Evolutionary conservation across 2,329 filamentous ascomycete genomes (phyloP), one percentile per base, ranked within the genome.

Genomic region (Pseudofabraea citricarpa): DNA sequence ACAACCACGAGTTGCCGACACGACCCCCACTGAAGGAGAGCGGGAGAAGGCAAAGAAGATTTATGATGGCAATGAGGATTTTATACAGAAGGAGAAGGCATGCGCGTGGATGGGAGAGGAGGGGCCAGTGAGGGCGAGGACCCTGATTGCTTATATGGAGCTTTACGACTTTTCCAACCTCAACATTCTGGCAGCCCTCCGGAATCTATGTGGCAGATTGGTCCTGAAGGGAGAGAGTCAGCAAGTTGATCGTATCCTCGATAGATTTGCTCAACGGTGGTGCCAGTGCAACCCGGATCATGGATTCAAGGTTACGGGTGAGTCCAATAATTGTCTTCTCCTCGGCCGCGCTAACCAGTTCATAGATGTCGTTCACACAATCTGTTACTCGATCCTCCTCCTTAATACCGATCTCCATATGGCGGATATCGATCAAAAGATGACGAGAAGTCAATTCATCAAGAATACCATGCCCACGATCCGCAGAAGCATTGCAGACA

Each of bases 381-480:
- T 97, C 51, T 94, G 89, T 67, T 98, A 97, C 65, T 96, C 93
- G 1, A 81, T 98, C 51, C 83, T 98, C 59, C 75, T 98, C 9
- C 75, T 98, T 50, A 98, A 98, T 59, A 98, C 93, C 24, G 93
- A 98, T 69, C 72, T 98, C 44, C 91, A 98, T 59, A 66, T 97
- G 58, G 93, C 91, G 46, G 90, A 97, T 60, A 95, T 97, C 55
- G 90, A 95, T 49, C 82, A 87, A 56, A 95, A 95, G 70, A 98
- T 98, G 93, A 97, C 91, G 1, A 81, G 87, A 44, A 84, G 77
- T 50, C 91, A 97, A 59, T 98, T 97, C 59, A 79, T 98, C 60
- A 95, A 94, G 66, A 98, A 98, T 61, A 96, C 93, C 4, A 83
- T 97, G 73, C 85, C 87, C 1, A 95, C 91, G 0, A 87, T 98